Base-by-base conservation (phyloP, 2,329 filamentous ascomycete genomes). In the Alternaria incomplexa region DNA sequence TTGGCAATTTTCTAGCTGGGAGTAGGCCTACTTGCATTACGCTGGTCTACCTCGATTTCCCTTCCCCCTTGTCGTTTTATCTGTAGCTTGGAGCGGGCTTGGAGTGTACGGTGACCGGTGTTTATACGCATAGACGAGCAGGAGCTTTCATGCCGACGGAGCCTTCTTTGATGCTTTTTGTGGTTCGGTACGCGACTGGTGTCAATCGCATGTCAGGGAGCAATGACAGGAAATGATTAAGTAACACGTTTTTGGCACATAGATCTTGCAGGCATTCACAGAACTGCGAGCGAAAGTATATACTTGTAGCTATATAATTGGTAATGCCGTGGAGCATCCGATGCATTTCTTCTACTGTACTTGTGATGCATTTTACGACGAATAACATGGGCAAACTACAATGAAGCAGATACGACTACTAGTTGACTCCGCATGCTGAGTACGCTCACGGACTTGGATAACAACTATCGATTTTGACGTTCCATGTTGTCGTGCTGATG, bases 51-150 rank as follows among this genome's bases (percentile, higher is more conserved):
- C 47, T 58, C 20, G 48, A 46, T 50, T 62, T 57, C 43, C 61
- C 66, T 76, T 75, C 70, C 68, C 68, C 57, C 52, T 62, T 78
- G 68, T 76, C 66, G 72, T 77, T 66, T 56, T 74, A 74, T 67
- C 63, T 50, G 55, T 62, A 64, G 45, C 64, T 69, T 71, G 68
- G 65, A 64, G 67, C 56, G 61, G 59, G 56, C 61, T 69, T 65
- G 68, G 68, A 67, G 69, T 66, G 72, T 70, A 62, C 60, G 65
- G 62, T 53, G 47, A 66, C 57, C 56, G 69, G 71, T 75, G 72
- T 76, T 73, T 55, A 69, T 68, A 70, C 69, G 69, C 70, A 77
- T 78, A 79, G 77, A 77, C 71, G 71, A 73, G 70, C 70, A 66
- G 70, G 67, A 64, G 73, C 61, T 59, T 70, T 62, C 58, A 64